Percentiles rank a stretch among this genome's conserved stretches.
These are phyloP conservation scores for Candolleomyces aberdarensis DNA, from an alignment of 768 basidiomycete genomes.

Conservation along the genomic window DNA sequence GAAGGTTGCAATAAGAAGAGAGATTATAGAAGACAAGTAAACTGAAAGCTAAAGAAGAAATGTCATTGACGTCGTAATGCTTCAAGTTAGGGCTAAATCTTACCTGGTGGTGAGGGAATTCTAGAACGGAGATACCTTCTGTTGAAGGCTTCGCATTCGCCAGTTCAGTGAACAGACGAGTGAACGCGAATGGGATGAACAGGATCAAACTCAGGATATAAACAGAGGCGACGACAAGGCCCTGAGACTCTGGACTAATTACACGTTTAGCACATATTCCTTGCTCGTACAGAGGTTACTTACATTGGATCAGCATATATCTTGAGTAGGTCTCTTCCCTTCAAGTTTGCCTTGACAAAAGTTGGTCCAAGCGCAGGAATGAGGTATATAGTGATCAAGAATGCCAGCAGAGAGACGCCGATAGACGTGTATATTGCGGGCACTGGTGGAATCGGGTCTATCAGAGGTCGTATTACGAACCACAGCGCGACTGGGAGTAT, in stretches of 20 bases:
- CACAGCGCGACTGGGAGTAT: conserved; percentile 68
- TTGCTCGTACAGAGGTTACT: conserved; percentile 20
- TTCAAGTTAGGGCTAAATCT: conserved; percentile 16
- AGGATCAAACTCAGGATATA: conserved; percentile 86
- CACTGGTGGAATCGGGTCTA: conserved; percentile 65
- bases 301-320: conserved; percentile 70
- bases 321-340: conserved; percentile 87
- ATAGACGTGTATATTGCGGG: conserved; percentile 75
- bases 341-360: conserved; percentile 79
- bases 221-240: conserved; percentile 84
- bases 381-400: conserved; percentile 70
- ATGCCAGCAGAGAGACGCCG: conserved; percentile 83
- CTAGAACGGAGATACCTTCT: conserved; percentile 63
- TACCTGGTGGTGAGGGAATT: conserved; percentile 80
- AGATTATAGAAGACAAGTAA: conserved; percentile 91
- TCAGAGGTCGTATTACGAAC: conserved; percentile 70
- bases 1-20: conserved; percentile 86
- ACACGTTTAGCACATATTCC: not conserved
- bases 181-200: conserved; percentile 96
- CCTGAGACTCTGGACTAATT: conserved; percentile 87
- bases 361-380: conserved; percentile 81
- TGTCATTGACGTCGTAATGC: not conserved
- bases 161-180: conserved; percentile 56
- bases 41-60: conserved; percentile 63
- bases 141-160: conserved; percentile 37